These are phyloP conservation scores for Metschnikowia henanensis DNA, from an alignment of 805 yeast genomes.

Conservation along the genomic window DNA sequence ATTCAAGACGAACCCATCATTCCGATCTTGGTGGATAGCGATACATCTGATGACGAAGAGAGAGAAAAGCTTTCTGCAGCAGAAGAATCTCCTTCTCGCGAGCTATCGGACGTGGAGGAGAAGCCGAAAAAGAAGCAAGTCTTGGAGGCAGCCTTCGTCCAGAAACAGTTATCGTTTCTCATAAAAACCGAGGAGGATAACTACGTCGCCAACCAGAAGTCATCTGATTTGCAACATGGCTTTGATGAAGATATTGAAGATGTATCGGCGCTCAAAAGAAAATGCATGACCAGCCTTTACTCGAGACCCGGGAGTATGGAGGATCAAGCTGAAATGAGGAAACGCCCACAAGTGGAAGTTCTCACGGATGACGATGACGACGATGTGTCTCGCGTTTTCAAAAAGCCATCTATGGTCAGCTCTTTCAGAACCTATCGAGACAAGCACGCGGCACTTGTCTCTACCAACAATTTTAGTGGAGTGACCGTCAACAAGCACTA, in stretches of 20 bases:
- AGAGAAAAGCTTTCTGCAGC: slow-evolving; percentile 13
- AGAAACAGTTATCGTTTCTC: slow-evolving; percentile 55
- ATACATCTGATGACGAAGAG: slow-evolving; percentile 23
- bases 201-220: slow-evolving; percentile 31
- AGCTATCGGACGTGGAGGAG: slow-evolving; percentile 22
- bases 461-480: slow-evolving; percentile 41
- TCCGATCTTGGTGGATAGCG: slow-evolving; percentile 27
- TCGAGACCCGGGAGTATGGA: slow-evolving; percentile 12
- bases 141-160: slow-evolving; percentile 53
- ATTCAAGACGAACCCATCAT: slow-evolving; percentile 48
- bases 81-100: slow-evolving; percentile 13
- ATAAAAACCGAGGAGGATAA: slow-evolving; percentile 31
- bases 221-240: slow-evolving; percentile 39
- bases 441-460: slow-evolving; percentile 40
- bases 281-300: slow-evolving; percentile 34
- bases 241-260: slow-evolving; percentile 42
- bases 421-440: slow-evolving; percentile 44
- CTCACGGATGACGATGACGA: slow-evolving; percentile 33
- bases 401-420: slow-evolving; percentile 46
- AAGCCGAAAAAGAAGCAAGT: slow-evolving; percentile 39
- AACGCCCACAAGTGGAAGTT: slow-evolving; percentile 12
- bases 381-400: slow-evolving; percentile 39
- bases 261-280: slow-evolving; percentile 45
- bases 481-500: slow-evolving; percentile 56
- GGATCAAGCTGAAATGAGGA: slow-evolving; percentile 10